Conservation (phyloP, 164 flowering plant genomes). For the Kalanchoe fedtschenkoi region DNA sequence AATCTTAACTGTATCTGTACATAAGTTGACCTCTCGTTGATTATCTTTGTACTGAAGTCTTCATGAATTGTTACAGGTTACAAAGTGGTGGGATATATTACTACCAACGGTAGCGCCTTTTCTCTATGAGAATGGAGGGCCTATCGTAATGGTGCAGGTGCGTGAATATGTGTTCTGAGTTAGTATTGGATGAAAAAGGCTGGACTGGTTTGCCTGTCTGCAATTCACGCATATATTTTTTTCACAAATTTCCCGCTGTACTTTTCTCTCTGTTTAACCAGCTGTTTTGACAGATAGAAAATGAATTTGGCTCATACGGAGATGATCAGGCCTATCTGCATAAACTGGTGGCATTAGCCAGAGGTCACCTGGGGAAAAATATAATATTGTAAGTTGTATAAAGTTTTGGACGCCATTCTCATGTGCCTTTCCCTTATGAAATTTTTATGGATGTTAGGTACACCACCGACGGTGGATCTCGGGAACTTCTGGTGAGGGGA, state of each 20-base stretch:
- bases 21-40: neutral
- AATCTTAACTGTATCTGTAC: neutral
- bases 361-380: slow-evolving; percentile 57
- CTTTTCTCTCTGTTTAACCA: neutral
- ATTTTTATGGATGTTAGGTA: slow-evolving; percentile 37
- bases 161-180: slow-evolving; percentile 5
- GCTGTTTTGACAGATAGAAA: slow-evolving; percentile 62
- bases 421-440: neutral
- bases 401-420: neutral
- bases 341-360: slow-evolving; percentile 57
- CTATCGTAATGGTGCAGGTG: slow-evolving; percentile 95
- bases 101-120: slow-evolving; percentile 69
- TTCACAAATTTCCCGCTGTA: too few relatives aligned
- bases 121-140: slow-evolving; percentile 85
- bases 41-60: neutral
- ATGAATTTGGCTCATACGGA: slow-evolving; percentile 94
- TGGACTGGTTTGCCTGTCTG: too few relatives aligned
- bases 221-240: too few relatives aligned
- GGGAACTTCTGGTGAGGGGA: slow-evolving; percentile 71
- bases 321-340: slow-evolving; percentile 75
- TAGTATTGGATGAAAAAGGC: neutral
- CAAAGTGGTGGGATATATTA: slow-evolving; percentile 73
- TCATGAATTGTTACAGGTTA: slow-evolving; percentile 44
- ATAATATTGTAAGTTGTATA: slow-evolving; percentile 47
- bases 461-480: slow-evolving; percentile 92